Conservation (phyloP, 805 yeast species). For the Candida nemodendra region DNA sequence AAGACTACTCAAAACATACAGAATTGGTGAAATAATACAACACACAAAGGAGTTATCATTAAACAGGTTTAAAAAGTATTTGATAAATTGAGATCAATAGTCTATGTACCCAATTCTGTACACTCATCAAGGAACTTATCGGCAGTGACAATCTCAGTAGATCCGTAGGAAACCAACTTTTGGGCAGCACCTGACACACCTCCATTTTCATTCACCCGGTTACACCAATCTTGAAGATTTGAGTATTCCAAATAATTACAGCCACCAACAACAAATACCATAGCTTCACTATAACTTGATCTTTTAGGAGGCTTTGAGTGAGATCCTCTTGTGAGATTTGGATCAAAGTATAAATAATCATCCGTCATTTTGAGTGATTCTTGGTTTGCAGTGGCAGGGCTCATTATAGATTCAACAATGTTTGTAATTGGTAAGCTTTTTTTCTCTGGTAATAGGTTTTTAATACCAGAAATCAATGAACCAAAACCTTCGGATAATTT, state of each 20-base stretch:
- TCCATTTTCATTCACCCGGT: conserved; percentile 23
- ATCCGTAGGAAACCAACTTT: conserved; percentile 78
- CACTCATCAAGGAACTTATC: conserved; percentile 67
- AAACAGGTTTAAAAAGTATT: too few species aligned
- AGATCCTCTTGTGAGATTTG: conserved; percentile 81
- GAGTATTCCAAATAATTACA: conserved; percentile 94
- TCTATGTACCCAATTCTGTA: conserved; percentile 45
- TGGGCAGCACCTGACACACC: conserved; percentile 18
- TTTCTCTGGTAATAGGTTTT: conserved; percentile 83
- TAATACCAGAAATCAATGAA: conserved; percentile 81
- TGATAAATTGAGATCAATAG: too few species aligned
- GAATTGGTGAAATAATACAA: too few species aligned
- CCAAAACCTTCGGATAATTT: conserved; percentile 87
- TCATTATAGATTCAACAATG: conserved; percentile 88
- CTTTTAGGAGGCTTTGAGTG: conserved; percentile 87
- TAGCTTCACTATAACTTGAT: conserved; percentile 72
- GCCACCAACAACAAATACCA: conserved; percentile 95
- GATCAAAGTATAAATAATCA: conserved; percentile 88
- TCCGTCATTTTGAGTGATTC: conserved; percentile 74
- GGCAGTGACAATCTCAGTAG: conserved; percentile 75
- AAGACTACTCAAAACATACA: too few species aligned
- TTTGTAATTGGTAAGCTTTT: conserved; percentile 86
- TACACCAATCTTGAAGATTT: conserved; percentile 85
- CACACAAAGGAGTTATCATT: too few species aligned
- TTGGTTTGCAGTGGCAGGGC: conserved; percentile 64